A percentile compares a stretch with the other conserved stretches of the same genome.
Evolutionary conservation across 768 basidiomycete genomes (phyloP).

Genomic region (Boletus bicolor): DNA sequence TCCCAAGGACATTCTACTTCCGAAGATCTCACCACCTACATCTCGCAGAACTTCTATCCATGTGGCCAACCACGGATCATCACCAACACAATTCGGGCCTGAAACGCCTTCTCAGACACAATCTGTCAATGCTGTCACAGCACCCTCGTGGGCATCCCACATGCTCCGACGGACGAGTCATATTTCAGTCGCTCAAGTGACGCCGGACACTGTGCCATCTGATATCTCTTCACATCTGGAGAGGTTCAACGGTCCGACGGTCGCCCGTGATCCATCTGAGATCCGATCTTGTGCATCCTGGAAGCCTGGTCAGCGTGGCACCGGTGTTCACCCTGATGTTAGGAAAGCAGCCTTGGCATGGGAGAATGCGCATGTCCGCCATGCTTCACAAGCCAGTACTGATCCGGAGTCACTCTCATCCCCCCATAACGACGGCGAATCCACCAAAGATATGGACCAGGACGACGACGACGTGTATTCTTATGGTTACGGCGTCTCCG

Average conservation of each 20-base stretch:
- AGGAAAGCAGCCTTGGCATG: constrained; percentile 1
- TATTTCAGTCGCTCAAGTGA: constrained; percentile 8
- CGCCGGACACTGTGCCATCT: constrained; percentile 2
- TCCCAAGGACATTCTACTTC: constrained; percentile 7
- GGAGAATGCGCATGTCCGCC: constrained; percentile 9
- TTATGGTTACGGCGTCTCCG: constrained; percentile 29
- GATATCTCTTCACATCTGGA: constrained; percentile 7
- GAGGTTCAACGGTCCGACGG: background rate
- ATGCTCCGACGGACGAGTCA: constrained; percentile 26
- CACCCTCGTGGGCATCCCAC: constrained; percentile 5
- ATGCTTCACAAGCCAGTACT: constrained; percentile 3
- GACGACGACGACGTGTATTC: constrained; percentile 12
- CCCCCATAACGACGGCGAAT: constrained; percentile 14
- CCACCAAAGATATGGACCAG: constrained; percentile 4
- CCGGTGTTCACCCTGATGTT: constrained; percentile 1
- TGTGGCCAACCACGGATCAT: constrained; percentile 5
- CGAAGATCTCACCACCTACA: constrained; percentile 16
- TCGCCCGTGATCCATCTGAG: constrained; percentile 17
- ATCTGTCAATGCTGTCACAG: constrained; percentile 1
- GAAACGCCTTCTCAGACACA: constrained; percentile 15
- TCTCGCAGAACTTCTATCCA: constrained; percentile 14
- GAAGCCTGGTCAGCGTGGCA: constrained; percentile 20
- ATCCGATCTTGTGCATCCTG: constrained; percentile 15
- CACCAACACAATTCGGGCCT: background rate
- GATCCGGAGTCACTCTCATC: constrained; percentile 2